Base-by-base conservation (phyloP, 1,284 basidiomycete species). In the Porodaedalea pini region DNA sequence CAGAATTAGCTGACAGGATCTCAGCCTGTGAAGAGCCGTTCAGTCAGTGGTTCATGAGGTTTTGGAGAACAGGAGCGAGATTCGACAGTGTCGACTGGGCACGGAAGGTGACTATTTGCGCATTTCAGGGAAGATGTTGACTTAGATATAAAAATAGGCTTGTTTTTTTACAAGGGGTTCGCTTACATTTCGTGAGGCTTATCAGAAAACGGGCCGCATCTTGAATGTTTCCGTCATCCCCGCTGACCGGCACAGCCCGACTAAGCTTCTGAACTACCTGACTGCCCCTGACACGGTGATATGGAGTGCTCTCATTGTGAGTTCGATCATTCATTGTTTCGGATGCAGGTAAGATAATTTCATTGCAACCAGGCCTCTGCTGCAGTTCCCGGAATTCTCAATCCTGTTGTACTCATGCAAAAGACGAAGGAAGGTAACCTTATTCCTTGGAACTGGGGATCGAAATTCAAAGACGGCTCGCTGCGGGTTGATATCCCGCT, bases 181-280 rank as follows among this genome's bases (percentile, higher is more conserved):
- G 0, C 83, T 93, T 80, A 99, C 96, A 0, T 99, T 99, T 75
- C 84, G 85, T 55, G 97, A 99, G 69, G 96, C 96, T 0, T 98
- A 96, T 67, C 76, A 93, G 68, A 81, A 89, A 62, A 99, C 97
- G 0, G 96, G 97, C 23, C 81, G 92, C 58, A 92, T 94, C 36
- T 77, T 99, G 34, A 99, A 98, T 69, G 86, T 99, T 44, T 95
- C 92, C 13, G 97, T 99, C 41, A 90, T 98, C 45, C 48, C 62
- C 11, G 65, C 57, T 40, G 21, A 27, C 62, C 51, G 25, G 1
- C 53, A 51, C 54, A 92, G 90, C 11, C 96, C 96, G 2, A 98
- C 94, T 1, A 98, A 97, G 71, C 76, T 98, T 6, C 78, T 99
- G 37, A 98, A 99, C 72, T 94, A 98, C 69, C 82, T 98, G 57